These are phyloP conservation scores for Rhinocladiella mackenziei DNA, from an alignment of 2,329 filamentous ascomycete species.

Conservation along the genomic window DNA sequence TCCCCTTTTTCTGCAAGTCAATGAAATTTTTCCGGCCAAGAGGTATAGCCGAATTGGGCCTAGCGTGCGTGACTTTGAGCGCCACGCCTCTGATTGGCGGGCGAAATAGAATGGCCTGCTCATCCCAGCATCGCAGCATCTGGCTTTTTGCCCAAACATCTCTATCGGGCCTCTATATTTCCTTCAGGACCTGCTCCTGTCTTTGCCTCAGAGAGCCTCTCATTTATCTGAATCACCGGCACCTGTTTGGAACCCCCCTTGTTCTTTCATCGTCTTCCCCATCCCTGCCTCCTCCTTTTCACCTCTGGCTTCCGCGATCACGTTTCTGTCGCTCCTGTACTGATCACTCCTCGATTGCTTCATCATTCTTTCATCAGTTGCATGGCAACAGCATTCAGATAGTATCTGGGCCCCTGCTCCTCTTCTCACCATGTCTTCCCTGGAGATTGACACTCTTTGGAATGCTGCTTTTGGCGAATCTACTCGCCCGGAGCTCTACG, in stretches of 20 bases:
- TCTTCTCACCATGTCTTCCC: slow-evolving; percentile 10
- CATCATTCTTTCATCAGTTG: slow-evolving; percentile 9
- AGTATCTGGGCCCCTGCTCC: background rate
- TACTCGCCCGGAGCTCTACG: slow-evolving; percentile 24
- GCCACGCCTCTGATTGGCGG: slow-evolving; percentile 1
- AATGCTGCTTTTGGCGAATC: slow-evolving; percentile 24
- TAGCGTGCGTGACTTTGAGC: background rate
- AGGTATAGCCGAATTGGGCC: slow-evolving; percentile 1
- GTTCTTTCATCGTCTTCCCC: too few species aligned
- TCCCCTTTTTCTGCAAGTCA: background rate
- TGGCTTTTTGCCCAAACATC: too few species aligned
- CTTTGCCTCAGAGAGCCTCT: too few species aligned
- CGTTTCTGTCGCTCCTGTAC: background rate
- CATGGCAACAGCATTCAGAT: slow-evolving; percentile 4
- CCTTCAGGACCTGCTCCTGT: too few species aligned
- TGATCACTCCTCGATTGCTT: too few species aligned
- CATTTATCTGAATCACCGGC: too few species aligned
- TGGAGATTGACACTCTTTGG: slow-evolving; percentile 24
- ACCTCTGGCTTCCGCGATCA: background rate
- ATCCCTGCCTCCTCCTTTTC: background rate
- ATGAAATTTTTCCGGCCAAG: slow-evolving; percentile 1
- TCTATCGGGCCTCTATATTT: too few species aligned
- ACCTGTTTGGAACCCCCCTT: too few species aligned
- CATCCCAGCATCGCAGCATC: too few species aligned
- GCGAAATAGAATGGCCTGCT: background rate